Evolutionary conservation across 495 filamentous ascomycete genomes (phyloP).

Genomic region (Tuber melanosporum): DNA sequence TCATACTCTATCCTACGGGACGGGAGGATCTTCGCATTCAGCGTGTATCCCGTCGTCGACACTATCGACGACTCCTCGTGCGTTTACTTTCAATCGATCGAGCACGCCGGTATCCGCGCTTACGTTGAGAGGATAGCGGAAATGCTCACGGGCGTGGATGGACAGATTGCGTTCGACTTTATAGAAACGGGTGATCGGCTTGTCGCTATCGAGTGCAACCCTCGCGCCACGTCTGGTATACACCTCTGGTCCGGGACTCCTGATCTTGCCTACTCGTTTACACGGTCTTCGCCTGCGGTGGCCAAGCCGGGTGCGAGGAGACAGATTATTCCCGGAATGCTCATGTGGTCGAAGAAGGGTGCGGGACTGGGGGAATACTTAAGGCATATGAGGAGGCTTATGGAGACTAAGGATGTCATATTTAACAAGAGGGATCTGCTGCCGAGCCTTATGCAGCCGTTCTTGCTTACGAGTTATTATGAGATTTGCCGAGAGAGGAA

Average conservation of each 20-base stretch:
- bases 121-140: constrained; percentile 29
- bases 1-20: constrained; percentile 31
- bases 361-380: constrained; percentile 16
- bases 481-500: constrained; percentile 39
- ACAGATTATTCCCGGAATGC: constrained; percentile 40
- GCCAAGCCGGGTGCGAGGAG: constrained; percentile 16
- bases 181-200: constrained; percentile 25
- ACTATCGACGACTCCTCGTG: constrained; percentile 40
- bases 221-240: constrained; percentile 38
- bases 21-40: constrained; percentile 25
- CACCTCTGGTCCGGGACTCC: constrained; percentile 38
- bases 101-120: constrained; percentile 20
- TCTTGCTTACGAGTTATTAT: constrained; percentile 40
- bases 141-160: neutral
- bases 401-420: constrained; percentile 37
- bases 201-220: constrained; percentile 40
- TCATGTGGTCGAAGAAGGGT: constrained; percentile 36
- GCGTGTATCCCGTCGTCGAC: constrained; percentile 38
- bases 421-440: constrained; percentile 27
- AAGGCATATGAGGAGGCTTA: constrained; percentile 33
- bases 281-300: neutral
- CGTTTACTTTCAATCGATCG: constrained; percentile 37
- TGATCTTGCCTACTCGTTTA: constrained; percentile 21
- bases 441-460: constrained; percentile 41
- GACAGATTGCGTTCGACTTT: constrained; percentile 40